These are phyloP conservation scores for Cucurbita ficifolia DNA, from an alignment of 306 rosid genomes.

Conservation along the genomic window DNA sequence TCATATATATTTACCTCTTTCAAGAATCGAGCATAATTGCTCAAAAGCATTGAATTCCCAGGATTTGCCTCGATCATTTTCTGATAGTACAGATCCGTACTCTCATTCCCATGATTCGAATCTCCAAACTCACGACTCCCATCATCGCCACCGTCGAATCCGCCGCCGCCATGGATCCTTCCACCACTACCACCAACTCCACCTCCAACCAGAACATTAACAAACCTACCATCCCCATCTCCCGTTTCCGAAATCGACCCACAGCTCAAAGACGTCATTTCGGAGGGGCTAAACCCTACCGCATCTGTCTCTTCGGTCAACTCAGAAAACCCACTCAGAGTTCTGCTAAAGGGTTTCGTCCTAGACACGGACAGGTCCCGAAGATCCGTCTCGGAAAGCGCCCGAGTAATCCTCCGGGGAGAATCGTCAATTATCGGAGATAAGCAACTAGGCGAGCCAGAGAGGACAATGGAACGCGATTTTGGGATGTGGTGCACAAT, in stretches of 20 bases:
- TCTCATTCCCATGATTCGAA: slow-evolving; percentile 32
- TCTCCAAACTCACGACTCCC: slow-evolving; percentile 38
- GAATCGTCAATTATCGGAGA: slow-evolving; percentile 16
- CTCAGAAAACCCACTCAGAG: slow-evolving; percentile 15
- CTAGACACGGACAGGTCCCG: slow-evolving; percentile 14
- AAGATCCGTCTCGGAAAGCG: slow-evolving; percentile 40
- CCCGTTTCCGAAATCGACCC: slow-evolving; percentile 9
- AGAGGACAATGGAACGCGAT: slow-evolving; percentile 22
- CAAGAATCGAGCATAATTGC: slow-evolving; percentile 70
- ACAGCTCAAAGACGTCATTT: slow-evolving; percentile 25
- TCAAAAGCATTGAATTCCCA: slow-evolving; percentile 48
- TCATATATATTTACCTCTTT: slow-evolving; percentile 36
- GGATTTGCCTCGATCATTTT: slow-evolving; percentile 63
- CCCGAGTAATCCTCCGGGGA: slow-evolving; percentile 18
- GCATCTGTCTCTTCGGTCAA: slow-evolving; percentile 16
- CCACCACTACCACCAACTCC: slow-evolving; percentile 27
- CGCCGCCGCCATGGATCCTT: slow-evolving; percentile 19
- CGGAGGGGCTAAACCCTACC: slow-evolving; percentile 11
- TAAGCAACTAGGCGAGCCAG: slow-evolving; percentile 14
- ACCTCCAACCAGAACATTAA: slow-evolving; percentile 29
- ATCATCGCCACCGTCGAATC: slow-evolving; percentile 37
- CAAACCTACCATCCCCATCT: slow-evolving; percentile 1
- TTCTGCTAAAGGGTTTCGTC: slow-evolving; percentile 14
- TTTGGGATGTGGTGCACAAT: slow-evolving; percentile 18
- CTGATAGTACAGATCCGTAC: slow-evolving; percentile 42